Evolutionary conservation across 2,329 filamentous ascomycete species (phyloP), one percentile per base, ranked within the genome.

Genomic region (Didymella keratinophila): DNA sequence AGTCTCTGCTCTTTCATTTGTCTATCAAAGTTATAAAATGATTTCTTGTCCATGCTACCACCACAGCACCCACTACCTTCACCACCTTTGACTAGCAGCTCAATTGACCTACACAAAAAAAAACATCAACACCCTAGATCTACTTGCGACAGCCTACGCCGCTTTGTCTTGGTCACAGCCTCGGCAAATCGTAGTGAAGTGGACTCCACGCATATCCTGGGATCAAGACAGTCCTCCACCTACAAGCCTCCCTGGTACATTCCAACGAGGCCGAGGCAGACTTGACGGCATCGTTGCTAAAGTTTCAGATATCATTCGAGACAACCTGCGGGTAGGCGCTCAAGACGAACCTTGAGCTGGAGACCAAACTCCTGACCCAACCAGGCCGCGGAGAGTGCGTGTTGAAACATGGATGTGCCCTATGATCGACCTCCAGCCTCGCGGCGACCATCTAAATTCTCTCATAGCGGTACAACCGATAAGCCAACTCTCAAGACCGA

Each of bases 341-440:
- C 37, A 18, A 9, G 20, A n/a, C 5, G 30, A n/a, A 37, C n/a
- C 2, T 30, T 18, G 27, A 23, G 25, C 30, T 32, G 46, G 25
- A 36, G 12, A n/a, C 34, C n/a, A 14, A 36, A 20, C 23, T 18
- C 39, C 28, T 36, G 23, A 32, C 21, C 48, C 41, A 27, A 21
- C 18, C 18, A 14, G 9, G 39, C 12, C 20, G 30, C 12, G 49
- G 39, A 36, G 20, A 32, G 3, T 25, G 41, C 18, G 45, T 28
- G 45, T 49, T 44, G 23, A n/a, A 32, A 36, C 56, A 58, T 50
- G 41, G 45, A 34, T 42, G 5, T 42, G 56, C 51, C 39, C 21
- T n/a, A 46, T 54, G 46, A 58, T 58, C 56, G 41, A 39, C 50
- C 14, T 42, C 34, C 30, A 20, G 23, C 43, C 44, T 21, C 18